Base-by-base conservation (phyloP, 805 yeast species). In the Lachancea thermotolerans region DNA sequence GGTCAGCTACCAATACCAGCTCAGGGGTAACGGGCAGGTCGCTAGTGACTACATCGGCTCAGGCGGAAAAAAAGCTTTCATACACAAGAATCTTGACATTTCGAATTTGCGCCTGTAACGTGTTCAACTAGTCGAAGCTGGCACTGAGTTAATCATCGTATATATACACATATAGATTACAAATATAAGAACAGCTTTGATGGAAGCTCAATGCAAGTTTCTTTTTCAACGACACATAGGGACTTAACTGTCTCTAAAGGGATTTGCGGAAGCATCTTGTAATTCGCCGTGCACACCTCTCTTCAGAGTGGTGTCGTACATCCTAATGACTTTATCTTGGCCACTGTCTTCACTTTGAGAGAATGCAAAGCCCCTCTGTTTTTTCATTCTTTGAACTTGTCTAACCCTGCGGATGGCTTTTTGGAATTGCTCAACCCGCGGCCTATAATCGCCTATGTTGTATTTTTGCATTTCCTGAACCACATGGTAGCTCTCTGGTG, bases 291-390 rank as follows among this genome's bases (percentile, higher is more conserved):
- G 80, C n/a, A 68, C 75, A 16, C 90, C 90, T 65, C 90, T 76
- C 56, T 78, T 73, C 65, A 84, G 82, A 0, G 97, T 91, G 2
- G 98, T 91, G 65, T 93, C 99, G 58, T 93, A 93, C 71, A 95
- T 87, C 57, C 98, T 77, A 40, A 93, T 83, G 49, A 93, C 78
- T 59, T 82, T 81, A 53, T 89, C 96, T 67, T 90, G 96, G 32
- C 95, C 95, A 44, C 69, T 67, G 62, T 86, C 96, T 51, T 88
- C 96, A 39, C 85, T 89, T 65, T 93, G 98, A 6, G 97, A 89
- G 58, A 93, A 93, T 1, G 99, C 99, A 72, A 87, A 93, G 5
- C 99, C 99, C 67, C 98, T 81, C 68, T 93, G 99, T 60, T 93
- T 93, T 63, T 95, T 85, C 86, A 93, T 91, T 65, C 99, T 78